phyloP scores from a whole-genome alignment of 2,329 filamentous ascomycete species.

The Pseudocercospora eumusae region DNA sequence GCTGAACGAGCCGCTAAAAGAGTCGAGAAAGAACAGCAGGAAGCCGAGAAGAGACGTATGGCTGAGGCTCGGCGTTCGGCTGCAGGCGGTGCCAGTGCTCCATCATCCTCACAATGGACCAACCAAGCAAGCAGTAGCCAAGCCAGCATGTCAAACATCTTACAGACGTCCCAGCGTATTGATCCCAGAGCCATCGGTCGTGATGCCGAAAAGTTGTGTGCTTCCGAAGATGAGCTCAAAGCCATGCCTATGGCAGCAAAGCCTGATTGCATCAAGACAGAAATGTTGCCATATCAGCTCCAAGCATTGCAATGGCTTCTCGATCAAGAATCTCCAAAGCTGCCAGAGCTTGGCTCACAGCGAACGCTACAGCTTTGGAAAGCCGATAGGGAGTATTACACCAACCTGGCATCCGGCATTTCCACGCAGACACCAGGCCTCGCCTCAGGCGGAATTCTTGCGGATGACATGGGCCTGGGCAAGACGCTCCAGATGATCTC shows the following conservation, averaged over 20 bases:
- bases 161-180: conserved; percentile 66
- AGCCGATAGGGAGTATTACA: conserved; percentile 57
- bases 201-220: conserved; percentile 68
- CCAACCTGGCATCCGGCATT: conserved; percentile 72
- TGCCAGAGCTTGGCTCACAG: conserved; percentile 60
- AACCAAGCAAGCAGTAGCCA: conserved; percentile 22
- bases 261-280: conserved; percentile 64
- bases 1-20: conserved; percentile 40
- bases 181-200: conserved; percentile 66
- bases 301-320: conserved; percentile 81
- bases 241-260: conserved; percentile 72
- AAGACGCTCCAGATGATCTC: conserved; percentile 88
- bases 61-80: conserved; percentile 34
- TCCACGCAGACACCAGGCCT: conserved; percentile 62
- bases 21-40: conserved; percentile 28
- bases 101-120: conserved; percentile 22
- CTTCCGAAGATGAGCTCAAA: conserved; percentile 68
- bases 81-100: conserved; percentile 23
- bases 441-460: conserved; percentile 78
- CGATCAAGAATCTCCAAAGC: conserved; percentile 68
- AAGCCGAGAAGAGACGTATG: conserved; percentile 26
- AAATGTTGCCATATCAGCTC: conserved; percentile 76
- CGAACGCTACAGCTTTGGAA: conserved; percentile 77
- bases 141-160: conserved; percentile 62
- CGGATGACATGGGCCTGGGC: conserved; percentile 90